Evolutionary conservation across 139 green algal genomes (phyloP), one percentile per base, ranked within the genome.

Genomic region (Micractinium sp.): DNA sequence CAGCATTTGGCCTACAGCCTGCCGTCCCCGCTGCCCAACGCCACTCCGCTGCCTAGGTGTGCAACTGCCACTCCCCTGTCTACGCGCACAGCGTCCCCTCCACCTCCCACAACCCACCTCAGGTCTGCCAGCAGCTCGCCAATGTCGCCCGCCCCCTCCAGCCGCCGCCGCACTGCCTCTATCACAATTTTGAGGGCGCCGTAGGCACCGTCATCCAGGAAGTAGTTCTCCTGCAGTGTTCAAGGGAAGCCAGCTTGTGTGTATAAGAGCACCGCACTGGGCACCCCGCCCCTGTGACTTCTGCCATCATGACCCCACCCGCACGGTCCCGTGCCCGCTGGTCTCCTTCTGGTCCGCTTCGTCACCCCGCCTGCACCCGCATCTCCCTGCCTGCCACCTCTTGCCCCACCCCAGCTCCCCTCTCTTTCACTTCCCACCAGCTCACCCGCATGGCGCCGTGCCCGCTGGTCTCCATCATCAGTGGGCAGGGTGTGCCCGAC

Each of bases 381-480:
- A 56, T 9, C 47, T 56, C 47, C 47, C 47, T 56, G 47, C 47
- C 47, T 56, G 7, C 47, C 47, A 9, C 47, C 47, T 56, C 47
- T 5, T 56, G 47, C 47, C 47, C 47, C 47, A 56, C 47, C 47
- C 47, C 47, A 16, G 47, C 47, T 56, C 47, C 47, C 47, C 47
- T 56, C 47, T 56, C 7, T 9, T 56, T 16, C 47, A 56, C 47
- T 56, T 56, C 7, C 47, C 47, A 56, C 47, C 47, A 5, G 1
- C 85, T 33, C 33, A 92, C 89, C 82, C 76, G 94, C 88, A 98
- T 93, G 4, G 98, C 98, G 9, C 98, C 98, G 86, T 99, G 98
- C 27, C 97, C 97, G 75, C 83, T 96, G 38, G 98, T 99, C 91
- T 99, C 98, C 95, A 99, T 99, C 95, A 99, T 99, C 35, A 99